These are phyloP conservation scores for Xylaria sp. DNA, from an alignment of 2,329 filamentous ascomycete species.

Conservation along the genomic window DNA sequence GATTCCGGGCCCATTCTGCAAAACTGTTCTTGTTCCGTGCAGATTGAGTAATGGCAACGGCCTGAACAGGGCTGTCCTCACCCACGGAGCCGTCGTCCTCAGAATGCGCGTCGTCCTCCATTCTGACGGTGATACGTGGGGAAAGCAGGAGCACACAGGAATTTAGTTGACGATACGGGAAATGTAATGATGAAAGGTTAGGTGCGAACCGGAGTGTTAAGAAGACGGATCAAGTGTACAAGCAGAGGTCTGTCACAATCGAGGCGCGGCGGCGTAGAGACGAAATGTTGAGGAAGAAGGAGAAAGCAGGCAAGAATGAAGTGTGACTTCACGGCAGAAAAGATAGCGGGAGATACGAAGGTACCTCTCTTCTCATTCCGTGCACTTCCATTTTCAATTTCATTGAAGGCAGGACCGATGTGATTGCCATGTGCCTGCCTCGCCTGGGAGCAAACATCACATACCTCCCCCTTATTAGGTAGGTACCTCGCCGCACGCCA, in stretches of 20 bases:
- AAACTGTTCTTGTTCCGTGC: conserved; percentile 13
- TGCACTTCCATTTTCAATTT: background rate
- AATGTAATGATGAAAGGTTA: background rate
- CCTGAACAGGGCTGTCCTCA: background rate
- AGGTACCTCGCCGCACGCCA: too few species aligned
- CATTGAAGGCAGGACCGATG: background rate
- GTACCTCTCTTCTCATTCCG: too few species aligned
- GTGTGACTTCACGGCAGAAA: background rate
- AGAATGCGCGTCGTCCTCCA: conserved; percentile 9
- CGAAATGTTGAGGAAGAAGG: too few species aligned
- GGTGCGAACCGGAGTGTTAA: too few species aligned
- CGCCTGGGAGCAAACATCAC: background rate
- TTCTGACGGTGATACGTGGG: background rate
- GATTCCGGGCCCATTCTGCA: conserved; percentile 13
- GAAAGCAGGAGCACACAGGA: background rate
- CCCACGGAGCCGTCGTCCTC: conserved; percentile 10
- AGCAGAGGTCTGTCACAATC: too few species aligned
- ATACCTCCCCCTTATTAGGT: background rate
- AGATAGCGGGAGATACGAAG: background rate
- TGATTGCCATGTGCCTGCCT: background rate
- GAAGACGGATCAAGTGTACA: too few species aligned
- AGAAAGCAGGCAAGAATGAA: too few species aligned
- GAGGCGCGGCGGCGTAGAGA: too few species aligned
- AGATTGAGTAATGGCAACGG: background rate
- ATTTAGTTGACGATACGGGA: background rate